These are phyloP conservation scores for Graphium sp. DNA, from an alignment of 2,329 filamentous ascomycete genomes.

Conservation along the genomic window DNA sequence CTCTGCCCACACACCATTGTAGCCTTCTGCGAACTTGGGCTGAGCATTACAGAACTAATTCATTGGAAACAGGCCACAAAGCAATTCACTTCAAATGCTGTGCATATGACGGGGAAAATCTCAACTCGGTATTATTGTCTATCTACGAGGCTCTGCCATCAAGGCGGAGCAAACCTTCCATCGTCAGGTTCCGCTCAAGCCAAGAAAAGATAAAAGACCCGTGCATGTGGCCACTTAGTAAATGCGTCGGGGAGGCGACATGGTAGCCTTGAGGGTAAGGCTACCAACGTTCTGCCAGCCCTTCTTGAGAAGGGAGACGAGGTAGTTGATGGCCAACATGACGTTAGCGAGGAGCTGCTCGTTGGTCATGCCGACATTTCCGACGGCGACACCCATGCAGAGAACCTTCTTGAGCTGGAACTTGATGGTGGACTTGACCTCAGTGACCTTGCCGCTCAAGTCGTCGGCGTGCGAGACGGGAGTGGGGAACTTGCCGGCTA, in stretches of 20 bases:
- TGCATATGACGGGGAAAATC: no score
- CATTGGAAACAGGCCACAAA: no score
- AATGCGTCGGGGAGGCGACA: constrained; percentile 95
- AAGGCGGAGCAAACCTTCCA: no score
- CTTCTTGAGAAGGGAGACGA: constrained; percentile 99
- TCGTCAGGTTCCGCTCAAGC: no score
- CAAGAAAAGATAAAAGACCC: constrained; percentile 7
- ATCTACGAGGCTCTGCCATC: no score
- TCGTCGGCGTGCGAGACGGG: constrained; percentile 96
- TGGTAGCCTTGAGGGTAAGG: constrained; percentile 99
- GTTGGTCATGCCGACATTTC: constrained; percentile 93
- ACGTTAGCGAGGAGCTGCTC: constrained; percentile 97
- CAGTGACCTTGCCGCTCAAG: constrained; percentile 85
- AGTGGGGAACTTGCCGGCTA: constrained; percentile 98
- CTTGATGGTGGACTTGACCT: constrained; percentile 99
- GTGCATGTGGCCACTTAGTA: constrained; percentile 48
- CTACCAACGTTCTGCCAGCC: constrained; percentile 99
- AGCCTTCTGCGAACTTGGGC: no score
- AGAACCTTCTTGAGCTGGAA: constrained; percentile 99
- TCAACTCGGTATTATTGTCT: no score
- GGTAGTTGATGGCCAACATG: constrained; percentile 99
- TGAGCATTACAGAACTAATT: no score
- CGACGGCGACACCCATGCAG: constrained; percentile 98
- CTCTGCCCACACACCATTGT: no score
- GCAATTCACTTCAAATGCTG: no score